Evolutionary conservation across 179 eudicot species (phyloP), one percentile per base, ranked within the genome.

Genomic region (Drosera spatulata): DNA sequence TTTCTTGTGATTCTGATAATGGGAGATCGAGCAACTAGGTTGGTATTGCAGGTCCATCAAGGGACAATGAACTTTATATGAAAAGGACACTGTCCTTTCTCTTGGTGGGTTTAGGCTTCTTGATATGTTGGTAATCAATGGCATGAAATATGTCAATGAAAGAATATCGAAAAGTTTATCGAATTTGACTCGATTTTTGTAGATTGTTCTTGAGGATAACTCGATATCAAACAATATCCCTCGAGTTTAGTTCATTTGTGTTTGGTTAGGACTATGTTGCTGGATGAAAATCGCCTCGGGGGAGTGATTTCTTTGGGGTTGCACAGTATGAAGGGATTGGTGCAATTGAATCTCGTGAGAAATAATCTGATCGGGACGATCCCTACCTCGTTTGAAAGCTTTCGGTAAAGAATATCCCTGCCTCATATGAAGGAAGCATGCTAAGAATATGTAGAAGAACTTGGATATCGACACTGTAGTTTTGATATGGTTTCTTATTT

Each of bases 201-300:
- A 82, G 71, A 76, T 86, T 11, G 74, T 82, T 40, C 73, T 89
- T 1, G 97, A 89, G 56, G 85, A 80, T 12, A 89, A 89, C 53
- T 63, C 88, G n/a, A n/a, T n/a, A n/a, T n/a, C n/a, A n/a, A n/a
- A n/a, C n/a, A 41, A 43, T 40, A 74, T 89, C n/a, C 97, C 95
- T 60, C 81, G 10, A 65, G 80, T 72, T 57, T 89, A 37, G 84
- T 79, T 45, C 77, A 71, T n/a, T 59, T 88, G 70, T 44, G 70
- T 41, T 70, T 66, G 2, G 85, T 89, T 41, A 70, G 56, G 68
- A 71, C 86, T 5, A 71, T 89, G 7, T 62, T 86, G 2, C 59
- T 89, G 2, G 80, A 73, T 46, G 88, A 84, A 4, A 88, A 89
- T 69, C 75, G 61, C 2, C 59, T 89, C 12, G 59, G 41, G 3